Evolutionary conservation across 2,329 filamentous ascomycete species (phyloP).

Genomic region (Penicillium sp.): DNA sequence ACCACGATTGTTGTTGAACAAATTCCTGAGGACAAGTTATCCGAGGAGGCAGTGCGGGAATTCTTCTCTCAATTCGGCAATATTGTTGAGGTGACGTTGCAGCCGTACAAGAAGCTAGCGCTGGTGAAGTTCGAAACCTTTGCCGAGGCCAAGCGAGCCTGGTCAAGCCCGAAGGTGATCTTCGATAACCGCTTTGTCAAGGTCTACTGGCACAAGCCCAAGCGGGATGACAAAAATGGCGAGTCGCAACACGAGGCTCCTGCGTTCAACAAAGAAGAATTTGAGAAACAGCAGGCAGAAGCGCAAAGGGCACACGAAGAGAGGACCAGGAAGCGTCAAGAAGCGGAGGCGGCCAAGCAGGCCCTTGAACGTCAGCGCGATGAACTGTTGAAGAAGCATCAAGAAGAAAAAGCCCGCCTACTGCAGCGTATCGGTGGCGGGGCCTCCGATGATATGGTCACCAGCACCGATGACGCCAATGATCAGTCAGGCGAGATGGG

Average conservation of each 20-base stretch:
- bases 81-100: conserved; percentile 59
- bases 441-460: neutral
- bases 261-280: conserved; percentile 56
- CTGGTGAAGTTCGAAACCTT: conserved; percentile 59
- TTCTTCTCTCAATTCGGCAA: conserved; percentile 64
- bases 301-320: conserved; percentile 62
- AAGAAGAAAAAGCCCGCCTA: conserved; percentile 58
- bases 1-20: conserved; percentile 64
- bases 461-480: conserved; percentile 26
- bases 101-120: conserved; percentile 58
- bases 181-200: conserved; percentile 69
- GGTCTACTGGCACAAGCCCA: conserved; percentile 63
- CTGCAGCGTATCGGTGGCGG: conserved; percentile 52
- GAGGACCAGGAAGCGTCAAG: conserved; percentile 55
- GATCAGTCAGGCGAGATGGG: conserved; percentile 22
- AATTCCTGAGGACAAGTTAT: conserved; percentile 62
- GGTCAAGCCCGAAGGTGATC: conserved; percentile 63
- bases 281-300: conserved; percentile 59
- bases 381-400: conserved; percentile 56
- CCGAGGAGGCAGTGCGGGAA: conserved; percentile 56
- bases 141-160: conserved; percentile 57
- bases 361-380: conserved; percentile 59
- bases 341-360: conserved; percentile 54
- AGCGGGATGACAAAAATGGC: conserved; percentile 37
- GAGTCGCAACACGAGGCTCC: conserved; percentile 44